A percentile compares a stretch with the other conserved stretches of the same genome.
Evolutionary conservation across 208 protist genomes (phyloP).

Genomic region (Crithidia acanthocephali): DNA sequence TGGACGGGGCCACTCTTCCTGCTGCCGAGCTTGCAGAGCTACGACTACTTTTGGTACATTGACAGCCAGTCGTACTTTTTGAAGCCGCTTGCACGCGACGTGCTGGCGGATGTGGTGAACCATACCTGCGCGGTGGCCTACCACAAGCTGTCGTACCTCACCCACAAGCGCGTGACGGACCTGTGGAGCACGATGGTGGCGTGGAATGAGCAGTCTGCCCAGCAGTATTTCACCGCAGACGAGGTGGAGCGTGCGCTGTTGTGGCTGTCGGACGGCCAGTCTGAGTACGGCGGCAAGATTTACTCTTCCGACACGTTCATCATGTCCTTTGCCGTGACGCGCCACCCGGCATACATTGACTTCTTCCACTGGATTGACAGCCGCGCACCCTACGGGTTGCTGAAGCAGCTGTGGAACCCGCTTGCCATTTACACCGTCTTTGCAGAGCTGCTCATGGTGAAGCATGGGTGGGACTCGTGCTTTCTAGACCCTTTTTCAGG

Average conservation of each 20-base stretch:
- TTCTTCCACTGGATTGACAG: conserved; percentile 40
- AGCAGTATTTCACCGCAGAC: not conserved
- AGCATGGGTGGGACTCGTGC: conserved; percentile 22
- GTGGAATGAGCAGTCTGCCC: conserved; percentile 23
- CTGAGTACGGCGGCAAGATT: conserved; percentile 28
- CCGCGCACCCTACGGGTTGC: conserved; percentile 14
- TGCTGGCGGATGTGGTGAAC: conserved; percentile 35
- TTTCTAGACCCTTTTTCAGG: conserved; percentile 20
- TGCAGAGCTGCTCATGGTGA: conserved; percentile 17
- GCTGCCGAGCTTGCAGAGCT: conserved; percentile 41
- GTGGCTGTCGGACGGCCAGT: conserved; percentile 26
- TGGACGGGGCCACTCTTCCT: conserved; percentile 47
- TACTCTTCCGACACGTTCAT: conserved; percentile 35
- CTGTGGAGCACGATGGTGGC: conserved; percentile 5
- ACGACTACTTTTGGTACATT: conserved; percentile 64
- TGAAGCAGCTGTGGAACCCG: conserved; percentile 35
- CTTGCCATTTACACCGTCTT: conserved; percentile 29
- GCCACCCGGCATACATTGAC: conserved; percentile 21
- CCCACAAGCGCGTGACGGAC: conserved; percentile 24
- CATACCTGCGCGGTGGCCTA: conserved; percentile 41
- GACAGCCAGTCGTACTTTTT: conserved; percentile 45
- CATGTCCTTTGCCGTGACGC: conserved; percentile 33
- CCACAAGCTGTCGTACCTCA: conserved; percentile 17
- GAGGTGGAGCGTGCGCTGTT: conserved; percentile 9
- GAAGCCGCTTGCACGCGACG: conserved; percentile 29